Evolutionary conservation across 2,329 filamentous ascomycete species (phyloP), one percentile per base, ranked within the genome.

Genomic region (Venturia effusa): DNA sequence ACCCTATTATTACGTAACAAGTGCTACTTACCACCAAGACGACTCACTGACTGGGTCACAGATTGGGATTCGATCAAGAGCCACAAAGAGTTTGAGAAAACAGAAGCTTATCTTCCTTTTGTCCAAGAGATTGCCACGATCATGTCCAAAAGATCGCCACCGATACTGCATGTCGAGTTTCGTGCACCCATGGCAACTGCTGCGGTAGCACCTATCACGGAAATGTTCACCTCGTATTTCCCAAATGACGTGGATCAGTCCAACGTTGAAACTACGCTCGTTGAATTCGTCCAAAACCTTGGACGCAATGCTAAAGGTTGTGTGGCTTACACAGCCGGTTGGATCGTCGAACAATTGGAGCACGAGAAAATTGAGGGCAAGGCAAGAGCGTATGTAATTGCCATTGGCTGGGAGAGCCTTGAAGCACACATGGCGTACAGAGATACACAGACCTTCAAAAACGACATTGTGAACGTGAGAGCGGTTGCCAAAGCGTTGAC

Each of bases 321-420:
- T n/a, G 57, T 66, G 66, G 70, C 73, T 60, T 10, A 69, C 62
- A 64, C 72, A 68, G 71, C 69, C 45, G 69, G 74, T 64, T 71
- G 79, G 77, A 68, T 70, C 66, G 43, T 76, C 1, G 74, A 76
- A 61, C 66, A 68, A 64, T 6, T 66, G 32, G 57, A 68, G 65
- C 63, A 66, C 55, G 65, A 67, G 64, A 65, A 62, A 27, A 59
- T 68, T 66, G 10, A 61, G 55, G 71, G 72, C 3, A 70, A 76
- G 67, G 79, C 76, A 13, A 75, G 75, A 63, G 70, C 77, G 64
- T 76, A 77, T 67, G 68, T 79, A 4, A 65, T 76, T n/a, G 73
- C 75, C 22, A 72, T 82, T 63, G 82, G 81, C 5, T 85, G 83
- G 83, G 71, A 77, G 61, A 80, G 74, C 67, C 73, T 80, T 24